Percentiles rank a stretch among this genome's conserved stretches.
Evolutionary conservation across 345 rosid species (phyloP).

Genomic region (Linum trigynum): DNA sequence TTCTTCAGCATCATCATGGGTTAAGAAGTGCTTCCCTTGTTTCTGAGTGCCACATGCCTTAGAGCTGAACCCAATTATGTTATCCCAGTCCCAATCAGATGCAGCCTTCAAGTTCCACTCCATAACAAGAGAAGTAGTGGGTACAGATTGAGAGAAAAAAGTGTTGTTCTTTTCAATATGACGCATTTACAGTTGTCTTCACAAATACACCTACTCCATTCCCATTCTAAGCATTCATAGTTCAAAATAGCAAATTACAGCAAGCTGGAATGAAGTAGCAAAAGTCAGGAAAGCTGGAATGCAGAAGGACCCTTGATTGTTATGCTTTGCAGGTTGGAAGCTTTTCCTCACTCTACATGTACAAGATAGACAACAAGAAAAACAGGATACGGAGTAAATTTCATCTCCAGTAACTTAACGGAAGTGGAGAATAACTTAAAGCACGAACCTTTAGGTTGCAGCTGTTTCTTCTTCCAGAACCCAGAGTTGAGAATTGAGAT

Average conservation of each 20-base stretch:
- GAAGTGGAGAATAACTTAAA: neutral
- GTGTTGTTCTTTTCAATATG: neutral
- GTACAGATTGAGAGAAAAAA: neutral
- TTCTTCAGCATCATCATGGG: slow-evolving; percentile 51
- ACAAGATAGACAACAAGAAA: neutral
- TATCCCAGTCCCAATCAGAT: slow-evolving; percentile 82
- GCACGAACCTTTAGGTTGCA: neutral
- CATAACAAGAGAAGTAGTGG: slow-evolving; percentile 23
- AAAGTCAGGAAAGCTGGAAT: neutral
- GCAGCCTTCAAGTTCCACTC: slow-evolving; percentile 73
- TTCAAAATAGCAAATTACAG: neutral
- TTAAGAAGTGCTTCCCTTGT: slow-evolving; percentile 35
- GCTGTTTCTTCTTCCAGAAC: neutral
- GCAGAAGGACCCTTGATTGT: neutral
- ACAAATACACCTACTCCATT: neutral
- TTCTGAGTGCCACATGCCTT: slow-evolving; percentile 34
- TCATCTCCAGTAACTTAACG: neutral
- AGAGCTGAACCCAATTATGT: slow-evolving; percentile 41
- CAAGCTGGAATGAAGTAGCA: neutral
- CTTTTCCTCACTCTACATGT: neutral
- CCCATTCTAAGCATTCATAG: neutral
- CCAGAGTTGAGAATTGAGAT: neutral
- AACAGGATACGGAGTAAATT: neutral
- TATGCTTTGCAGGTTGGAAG: neutral
- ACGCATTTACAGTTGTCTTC: neutral